Evolutionary conservation across 1,139 yeast species (phyloP), one percentile per base, ranked within the genome.

Genomic region (Barnettozyma hawaiiensis): DNA sequence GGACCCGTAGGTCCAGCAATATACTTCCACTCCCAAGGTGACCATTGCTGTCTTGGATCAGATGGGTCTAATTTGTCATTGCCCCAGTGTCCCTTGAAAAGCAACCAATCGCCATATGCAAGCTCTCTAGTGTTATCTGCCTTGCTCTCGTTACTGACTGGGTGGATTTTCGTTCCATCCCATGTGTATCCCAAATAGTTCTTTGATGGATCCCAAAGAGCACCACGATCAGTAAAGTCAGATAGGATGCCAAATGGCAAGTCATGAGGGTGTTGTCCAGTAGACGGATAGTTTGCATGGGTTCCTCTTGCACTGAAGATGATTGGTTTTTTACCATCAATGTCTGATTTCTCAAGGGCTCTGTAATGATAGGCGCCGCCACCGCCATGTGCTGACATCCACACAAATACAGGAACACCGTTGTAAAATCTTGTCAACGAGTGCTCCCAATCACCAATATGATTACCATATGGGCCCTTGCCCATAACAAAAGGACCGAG

Each of bases 351-450:
- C 57, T 89, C 96, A 48, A 89, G 65, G 23, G 87, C 84, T 21
- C 75, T 70, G 59, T 80, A 90, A 51, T 73, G 73, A 61, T 83
- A 92, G 0, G 96, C 97, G 19, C 90, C 84, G 4, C 98, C 98
- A 10, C 97, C 97, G 1, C 97, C 96, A 63, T 92, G 98, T 1
- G 97, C 97, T 24, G 95, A 84, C 95, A 92, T 85, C 97, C 97
- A 92, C n/a, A 90, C 79, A 45, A 84, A 75, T n/a, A 81, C 71
- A 0, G 98, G 97, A 47, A 71, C 66, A 0, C 96, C 96, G 5
- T 84, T 74, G 53, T 80, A 75, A 60, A 85, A 92, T 27, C 98
- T 69, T 11, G 89, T 94, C 33, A 92, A 66, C 3, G 95, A 80
- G 61, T 92, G 98, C 56, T 92, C 98, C 98, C 98, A 92, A 65